Conservation (phyloP, 352 stramenopile genomes). For the Phytophthora megakarya region DNA sequence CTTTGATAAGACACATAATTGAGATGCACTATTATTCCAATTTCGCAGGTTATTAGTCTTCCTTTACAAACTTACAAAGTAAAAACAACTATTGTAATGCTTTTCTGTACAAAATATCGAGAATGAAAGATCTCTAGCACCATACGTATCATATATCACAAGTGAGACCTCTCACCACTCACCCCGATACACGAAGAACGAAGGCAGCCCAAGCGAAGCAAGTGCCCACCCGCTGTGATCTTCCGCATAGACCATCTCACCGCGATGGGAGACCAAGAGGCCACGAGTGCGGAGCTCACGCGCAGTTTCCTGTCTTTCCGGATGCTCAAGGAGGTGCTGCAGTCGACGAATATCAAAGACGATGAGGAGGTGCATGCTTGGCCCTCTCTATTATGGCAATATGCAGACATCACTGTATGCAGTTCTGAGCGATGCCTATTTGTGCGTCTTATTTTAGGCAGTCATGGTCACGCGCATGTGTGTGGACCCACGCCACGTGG, state of each 20-base stretch:
- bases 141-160: conserved; percentile 12
- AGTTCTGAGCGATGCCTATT: background rate
- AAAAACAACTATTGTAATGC: no score
- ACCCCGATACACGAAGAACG: conserved; percentile 24
- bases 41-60: conserved; percentile 4
- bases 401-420: background rate
- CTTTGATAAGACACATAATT: background rate
- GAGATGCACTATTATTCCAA: conserved; percentile 2
- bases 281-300: conserved; percentile 45
- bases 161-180: conserved; percentile 12
- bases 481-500: conserved; percentile 70
- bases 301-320: conserved; percentile 72
- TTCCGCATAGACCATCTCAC: conserved; percentile 7
- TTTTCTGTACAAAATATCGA: no score
- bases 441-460: conserved; percentile 38
- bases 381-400: conserved; percentile 4
- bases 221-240: background rate
- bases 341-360: conserved; percentile 77
- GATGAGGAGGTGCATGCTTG: conserved; percentile 66
- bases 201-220: conserved; percentile 6
- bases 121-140: no score
- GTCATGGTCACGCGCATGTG: conserved; percentile 86
- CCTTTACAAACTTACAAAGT: background rate
- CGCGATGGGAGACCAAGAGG: conserved; percentile 36
- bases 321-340: conserved; percentile 78